Conservation (phyloP, 257 asterid species). For the Primulina tabacum region DNA sequence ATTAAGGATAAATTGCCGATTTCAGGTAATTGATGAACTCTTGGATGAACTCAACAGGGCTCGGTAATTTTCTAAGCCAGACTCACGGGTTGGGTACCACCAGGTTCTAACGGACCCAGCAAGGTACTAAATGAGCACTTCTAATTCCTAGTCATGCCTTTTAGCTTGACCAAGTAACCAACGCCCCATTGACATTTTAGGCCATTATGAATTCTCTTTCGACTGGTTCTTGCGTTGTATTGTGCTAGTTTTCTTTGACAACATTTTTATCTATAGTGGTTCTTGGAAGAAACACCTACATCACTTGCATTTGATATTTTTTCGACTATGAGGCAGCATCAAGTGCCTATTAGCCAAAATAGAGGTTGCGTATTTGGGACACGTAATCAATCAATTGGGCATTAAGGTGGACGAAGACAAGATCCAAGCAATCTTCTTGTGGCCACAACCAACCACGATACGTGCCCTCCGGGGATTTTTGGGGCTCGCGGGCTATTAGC, state of each 20-base stretch:
- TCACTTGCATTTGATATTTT: background rate
- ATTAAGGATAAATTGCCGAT: too few species aligned
- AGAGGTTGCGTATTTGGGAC: constrained; percentile 13
- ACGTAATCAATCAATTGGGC: background rate
- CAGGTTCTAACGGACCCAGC: background rate
- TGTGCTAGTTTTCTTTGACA: background rate
- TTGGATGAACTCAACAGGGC: background rate
- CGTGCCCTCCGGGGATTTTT: constrained; percentile 18
- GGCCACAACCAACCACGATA: constrained; percentile 14
- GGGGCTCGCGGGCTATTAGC: constrained; percentile 20
- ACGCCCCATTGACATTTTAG: background rate
- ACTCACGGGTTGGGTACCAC: background rate
- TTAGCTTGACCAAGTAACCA: background rate
- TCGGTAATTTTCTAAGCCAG: background rate
- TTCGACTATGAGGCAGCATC: too few species aligned
- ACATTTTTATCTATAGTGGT: background rate
- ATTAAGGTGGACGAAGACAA: constrained; percentile 13
- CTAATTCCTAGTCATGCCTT: constrained; percentile 3
- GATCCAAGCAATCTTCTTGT: background rate
- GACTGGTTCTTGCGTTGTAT: too few species aligned
- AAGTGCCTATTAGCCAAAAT: constrained; percentile 9
- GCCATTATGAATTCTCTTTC: background rate
- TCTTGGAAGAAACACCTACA: background rate
- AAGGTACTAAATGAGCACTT: background rate
- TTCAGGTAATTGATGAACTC: background rate